Conservation (phyloP, 768 basidiomycete genomes). For the Xerocomellus chrysenteron region DNA sequence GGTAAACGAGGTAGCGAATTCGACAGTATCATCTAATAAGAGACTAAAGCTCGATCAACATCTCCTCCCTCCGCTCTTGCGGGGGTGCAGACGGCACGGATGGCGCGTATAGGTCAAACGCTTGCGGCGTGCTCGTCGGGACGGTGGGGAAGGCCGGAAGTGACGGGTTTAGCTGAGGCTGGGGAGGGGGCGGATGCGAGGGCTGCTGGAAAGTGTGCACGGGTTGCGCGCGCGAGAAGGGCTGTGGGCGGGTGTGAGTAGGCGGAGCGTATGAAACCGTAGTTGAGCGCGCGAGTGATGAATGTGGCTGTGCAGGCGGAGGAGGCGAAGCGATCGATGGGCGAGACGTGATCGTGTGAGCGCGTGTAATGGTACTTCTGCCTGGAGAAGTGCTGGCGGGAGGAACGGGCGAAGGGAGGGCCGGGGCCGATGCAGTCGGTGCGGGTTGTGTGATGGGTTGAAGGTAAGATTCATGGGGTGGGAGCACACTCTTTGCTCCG, state of each 20-base stretch:
- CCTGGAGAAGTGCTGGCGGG: constrained; percentile 11
- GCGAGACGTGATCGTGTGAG: constrained; percentile 30
- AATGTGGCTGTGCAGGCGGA: constrained; percentile 8
- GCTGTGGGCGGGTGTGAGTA: constrained; percentile 4
- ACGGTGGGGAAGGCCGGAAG: constrained; percentile 68
- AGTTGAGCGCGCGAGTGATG: constrained; percentile 24
- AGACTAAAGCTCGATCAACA: constrained; percentile 47
- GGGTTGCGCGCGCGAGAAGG: constrained; percentile 5
- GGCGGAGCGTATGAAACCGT: constrained; percentile 22
- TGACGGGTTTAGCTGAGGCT: constrained; percentile 21
- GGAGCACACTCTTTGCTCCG: background rate
- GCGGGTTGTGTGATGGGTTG: constrained; percentile 20
- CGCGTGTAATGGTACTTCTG: constrained; percentile 22
- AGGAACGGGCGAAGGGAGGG: constrained; percentile 22
- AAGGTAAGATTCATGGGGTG: constrained; percentile 10
- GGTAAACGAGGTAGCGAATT: background rate
- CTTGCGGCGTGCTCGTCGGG: constrained; percentile 58
- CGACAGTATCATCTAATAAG: background rate
- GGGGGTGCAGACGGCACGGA: constrained; percentile 47
- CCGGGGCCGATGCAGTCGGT: constrained; percentile 14
- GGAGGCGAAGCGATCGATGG: constrained; percentile 17
- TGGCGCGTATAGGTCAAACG: constrained; percentile 49
- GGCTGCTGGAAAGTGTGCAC: constrained; percentile 6
- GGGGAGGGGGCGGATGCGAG: constrained; percentile 12
- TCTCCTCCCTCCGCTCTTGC: constrained; percentile 60